Evolutionary conservation across 208 protist species (phyloP), one percentile per base, ranked within the genome.

Genomic region (Leishmania turanica): DNA sequence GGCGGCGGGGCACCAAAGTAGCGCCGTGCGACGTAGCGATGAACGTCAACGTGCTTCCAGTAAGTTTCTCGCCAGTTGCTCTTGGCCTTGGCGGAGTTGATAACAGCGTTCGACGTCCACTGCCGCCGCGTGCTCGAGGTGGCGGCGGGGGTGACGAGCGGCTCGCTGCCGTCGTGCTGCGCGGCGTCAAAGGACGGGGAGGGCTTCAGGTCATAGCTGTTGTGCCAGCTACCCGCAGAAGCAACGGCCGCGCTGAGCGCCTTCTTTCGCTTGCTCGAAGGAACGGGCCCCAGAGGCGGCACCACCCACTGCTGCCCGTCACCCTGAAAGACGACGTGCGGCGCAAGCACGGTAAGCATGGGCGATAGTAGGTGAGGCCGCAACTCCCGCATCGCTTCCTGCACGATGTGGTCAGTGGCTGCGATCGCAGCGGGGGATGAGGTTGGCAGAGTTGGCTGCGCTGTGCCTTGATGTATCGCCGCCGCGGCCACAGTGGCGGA

Each of bases 31-130:
- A 93, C 73, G 84, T 97, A 97, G 13, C 92, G 92, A 74, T 95
- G 94, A 47, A 96, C 94, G 72, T 97, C 94, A 9, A 96, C 84
- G 83, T 96, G 82, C 66, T 91, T 69, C 87, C 89, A 97, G 68
- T 95, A 88, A 34, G 81, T 75, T 8, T 89, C 86, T 42, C 91
- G 89, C 91, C 92, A 96, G 53, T 73, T 78, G 24, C 60, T 76
- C 56, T 56, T 79, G n/a, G 75, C 6, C 27, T 75, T 75, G 3
- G 84, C 79, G 40, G 87, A 86, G 68, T 83, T 81, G 34, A 79
- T 77, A 40, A 56, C 73, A 54, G 77, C 77, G 64, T 85, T 73
- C 11, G 69, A 53, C 31, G 76, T 79, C 76, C 76, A 79, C 49
- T 79, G 76, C 45, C 27, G 54, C 27, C 64, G 76, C 19, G 76